Percentiles rank a stretch among this genome's conserved stretches.
Conservation (phyloP, 2,329 filamentous ascomycete genomes). For the Polychaeton citri region DNA sequence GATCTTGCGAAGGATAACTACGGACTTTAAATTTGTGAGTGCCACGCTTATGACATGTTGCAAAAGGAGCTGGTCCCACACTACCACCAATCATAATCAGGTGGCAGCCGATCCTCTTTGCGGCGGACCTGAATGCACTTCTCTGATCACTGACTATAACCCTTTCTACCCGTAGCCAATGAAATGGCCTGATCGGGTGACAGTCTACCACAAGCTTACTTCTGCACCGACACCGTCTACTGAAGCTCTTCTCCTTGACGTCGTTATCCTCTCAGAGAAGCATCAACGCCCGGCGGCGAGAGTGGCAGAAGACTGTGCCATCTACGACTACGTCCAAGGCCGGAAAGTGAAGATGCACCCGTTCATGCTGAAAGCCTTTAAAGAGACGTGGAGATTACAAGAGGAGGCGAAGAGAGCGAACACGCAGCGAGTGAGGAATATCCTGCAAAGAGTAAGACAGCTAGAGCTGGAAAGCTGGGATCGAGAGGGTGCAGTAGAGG, state of each 20-base stretch:
- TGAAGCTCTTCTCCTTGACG: slow-evolving; percentile 47
- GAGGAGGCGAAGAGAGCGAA: slow-evolving; percentile 43
- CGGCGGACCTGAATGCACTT: too few relatives aligned
- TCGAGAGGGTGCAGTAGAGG: slow-evolving; percentile 53
- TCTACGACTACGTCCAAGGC: slow-evolving; percentile 57
- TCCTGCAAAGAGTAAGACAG: slow-evolving; percentile 44
- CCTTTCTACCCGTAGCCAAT: slow-evolving; percentile 61
- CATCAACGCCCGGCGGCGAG: slow-evolving; percentile 60
- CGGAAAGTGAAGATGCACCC: slow-evolving; percentile 44
- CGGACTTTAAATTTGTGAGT: slow-evolving; percentile 78
- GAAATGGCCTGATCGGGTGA: slow-evolving; percentile 69
- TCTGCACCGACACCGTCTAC: slow-evolving; percentile 34
- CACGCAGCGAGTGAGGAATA: slow-evolving; percentile 37
- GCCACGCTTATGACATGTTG: too few relatives aligned
- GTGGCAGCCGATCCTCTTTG: too few relatives aligned
- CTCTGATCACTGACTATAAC: too few relatives aligned
- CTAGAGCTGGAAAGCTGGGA: slow-evolving; percentile 69
- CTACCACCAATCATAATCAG: too few relatives aligned
- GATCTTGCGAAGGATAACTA: slow-evolving; percentile 66
- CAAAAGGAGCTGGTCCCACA: too few relatives aligned
- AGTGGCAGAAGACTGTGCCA: slow-evolving; percentile 63
- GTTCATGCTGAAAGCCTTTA: slow-evolving; percentile 51
- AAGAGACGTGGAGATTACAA: slow-evolving; percentile 47
- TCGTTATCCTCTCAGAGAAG: slow-evolving; percentile 59
- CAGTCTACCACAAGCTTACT: slow-evolving; percentile 67